Conservation (phyloP, 371 early-diverging fungal species). For the Chytridium lagenaria region DNA sequence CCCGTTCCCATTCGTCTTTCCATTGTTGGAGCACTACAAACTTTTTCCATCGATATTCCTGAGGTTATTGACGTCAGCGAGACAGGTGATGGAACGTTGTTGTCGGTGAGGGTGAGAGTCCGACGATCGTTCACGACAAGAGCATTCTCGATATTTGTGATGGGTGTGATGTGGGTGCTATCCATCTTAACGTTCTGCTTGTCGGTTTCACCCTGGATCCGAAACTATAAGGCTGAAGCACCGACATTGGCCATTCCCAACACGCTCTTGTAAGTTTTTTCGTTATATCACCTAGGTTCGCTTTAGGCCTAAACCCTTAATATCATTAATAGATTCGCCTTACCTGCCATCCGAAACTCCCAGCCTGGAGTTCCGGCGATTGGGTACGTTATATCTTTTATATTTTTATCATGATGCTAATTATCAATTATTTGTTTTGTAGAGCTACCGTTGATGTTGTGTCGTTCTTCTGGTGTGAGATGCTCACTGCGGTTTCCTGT, state of each 20-base stretch:
- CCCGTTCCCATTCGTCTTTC: conserved; percentile 19
- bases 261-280: conserved; percentile 33
- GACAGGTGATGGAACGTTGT: neutral
- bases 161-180: conserved; percentile 44
- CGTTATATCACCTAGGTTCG: conserved; percentile 7
- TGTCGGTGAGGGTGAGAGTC: conserved; percentile 15
- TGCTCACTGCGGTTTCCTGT: conserved; percentile 26
- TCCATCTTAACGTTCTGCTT: conserved; percentile 33
- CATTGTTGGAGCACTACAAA: conserved; percentile 27
- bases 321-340: conserved; percentile 33
- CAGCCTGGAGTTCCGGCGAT: conserved; percentile 45
- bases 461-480: conserved; percentile 44
- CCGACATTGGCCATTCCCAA: conserved; percentile 42
- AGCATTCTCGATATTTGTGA: conserved; percentile 38
- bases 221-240: conserved; percentile 44
- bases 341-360: conserved; percentile 44
- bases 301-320: neutral
- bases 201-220: conserved; percentile 39
- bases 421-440: no score
- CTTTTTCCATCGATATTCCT: conserved; percentile 18
- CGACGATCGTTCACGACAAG: conserved; percentile 32
- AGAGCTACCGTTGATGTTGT: conserved; percentile 40
- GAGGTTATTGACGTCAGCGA: neutral
- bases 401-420: no score
- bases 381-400: no score